These are phyloP conservation scores for Pseudozyma pruni DNA, from an alignment of 1,284 basidiomycete species.

Conservation along the genomic window DNA sequence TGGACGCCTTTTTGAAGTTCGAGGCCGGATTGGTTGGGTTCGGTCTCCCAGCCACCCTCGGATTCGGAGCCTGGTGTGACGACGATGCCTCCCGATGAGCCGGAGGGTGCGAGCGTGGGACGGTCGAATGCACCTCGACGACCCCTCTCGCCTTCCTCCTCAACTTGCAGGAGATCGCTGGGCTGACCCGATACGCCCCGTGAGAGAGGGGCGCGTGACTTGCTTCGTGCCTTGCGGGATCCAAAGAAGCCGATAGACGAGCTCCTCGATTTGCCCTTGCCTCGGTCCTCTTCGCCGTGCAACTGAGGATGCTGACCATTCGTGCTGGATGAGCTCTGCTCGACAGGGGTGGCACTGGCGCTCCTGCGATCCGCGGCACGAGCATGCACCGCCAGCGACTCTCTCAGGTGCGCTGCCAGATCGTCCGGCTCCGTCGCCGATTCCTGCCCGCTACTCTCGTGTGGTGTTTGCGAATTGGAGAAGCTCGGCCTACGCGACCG, in stretches of 20 bases:
- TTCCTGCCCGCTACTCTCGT: slow-evolving; percentile 7
- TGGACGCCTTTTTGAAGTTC: slow-evolving; percentile 66
- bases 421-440: slow-evolving; percentile 14
- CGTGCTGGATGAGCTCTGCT: slow-evolving; percentile 3
- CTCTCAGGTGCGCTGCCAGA: slow-evolving; percentile 35
- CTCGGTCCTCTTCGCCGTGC: slow-evolving; percentile 27
- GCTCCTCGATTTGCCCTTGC: slow-evolving; percentile 40
- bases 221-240: slow-evolving; percentile 42
- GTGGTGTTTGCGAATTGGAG: slow-evolving; percentile 18
- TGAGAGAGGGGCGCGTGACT: slow-evolving; percentile 25
- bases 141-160: slow-evolving; percentile 44
- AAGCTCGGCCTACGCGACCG: slow-evolving; percentile 37
- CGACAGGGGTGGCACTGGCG: slow-evolving; percentile 28
- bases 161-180: slow-evolving; percentile 36
- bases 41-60: slow-evolving; percentile 34
- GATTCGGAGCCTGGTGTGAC: slow-evolving; percentile 41
- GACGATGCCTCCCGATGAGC: slow-evolving; percentile 16
- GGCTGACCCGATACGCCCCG: slow-evolving; percentile 22
- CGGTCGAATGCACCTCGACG: slow-evolving; percentile 22
- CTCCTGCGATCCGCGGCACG: slow-evolving; percentile 20
- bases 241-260: slow-evolving; percentile 48
- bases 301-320: slow-evolving; percentile 2
- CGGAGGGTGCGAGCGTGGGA: slow-evolving; percentile 16
- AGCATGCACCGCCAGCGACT: slow-evolving; percentile 34
- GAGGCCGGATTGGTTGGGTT: slow-evolving; percentile 50